Evolutionary conservation across 176 grass and related monocot genomes (phyloP), one percentile per base, ranked within the genome.

Genomic region (Lolium perenne): DNA sequence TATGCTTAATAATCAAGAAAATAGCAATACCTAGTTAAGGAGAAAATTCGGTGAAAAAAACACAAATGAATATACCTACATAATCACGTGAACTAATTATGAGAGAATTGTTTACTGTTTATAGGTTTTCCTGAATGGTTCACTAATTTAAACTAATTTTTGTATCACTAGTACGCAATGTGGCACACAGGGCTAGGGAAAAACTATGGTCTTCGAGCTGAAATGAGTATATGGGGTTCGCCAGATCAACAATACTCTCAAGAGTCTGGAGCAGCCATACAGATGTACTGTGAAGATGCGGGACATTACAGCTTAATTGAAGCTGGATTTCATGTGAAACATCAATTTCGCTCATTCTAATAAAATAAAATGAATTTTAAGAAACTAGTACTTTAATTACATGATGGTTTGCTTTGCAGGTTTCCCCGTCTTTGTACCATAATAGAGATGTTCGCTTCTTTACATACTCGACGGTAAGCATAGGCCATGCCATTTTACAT

Each of bases 371-470:
- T 77, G 4, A 1, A 12, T 77, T 38, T 12, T 6, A 40, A 38
- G 32, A 46, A 45, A 16, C 6, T 21, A 4, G 2, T 22, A 62
- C 8, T 11, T 15, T 20, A 76, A 23, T 45, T 25, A 8, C 7
- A 62, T 4, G 45, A 4, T 62, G 12, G 18, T 62, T 79, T 25
- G 7, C 1, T 10, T 76, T 87, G 55, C 67, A 91, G 84, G 66
- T 91, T 53, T 13, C n/a, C 13, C 63, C 80, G 1, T 10, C 59
- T n/a, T 46, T 83, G 15, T 87, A 91, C 38, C 20, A 83, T 13
- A 79, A 87, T 32, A 55, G n/a, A n/a, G 84, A 91, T 69, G 40
- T 87, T 10, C 89, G 46, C 45, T 91, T 91, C 89, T 91, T 87
- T 53, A 84, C 80, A 84, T 83, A 83, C 32, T 87, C 55, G 64